These are phyloP conservation scores for Dinochytrium kinnereticum DNA, from an alignment of 371 early-diverging fungal genomes.

Conservation along the genomic window DNA sequence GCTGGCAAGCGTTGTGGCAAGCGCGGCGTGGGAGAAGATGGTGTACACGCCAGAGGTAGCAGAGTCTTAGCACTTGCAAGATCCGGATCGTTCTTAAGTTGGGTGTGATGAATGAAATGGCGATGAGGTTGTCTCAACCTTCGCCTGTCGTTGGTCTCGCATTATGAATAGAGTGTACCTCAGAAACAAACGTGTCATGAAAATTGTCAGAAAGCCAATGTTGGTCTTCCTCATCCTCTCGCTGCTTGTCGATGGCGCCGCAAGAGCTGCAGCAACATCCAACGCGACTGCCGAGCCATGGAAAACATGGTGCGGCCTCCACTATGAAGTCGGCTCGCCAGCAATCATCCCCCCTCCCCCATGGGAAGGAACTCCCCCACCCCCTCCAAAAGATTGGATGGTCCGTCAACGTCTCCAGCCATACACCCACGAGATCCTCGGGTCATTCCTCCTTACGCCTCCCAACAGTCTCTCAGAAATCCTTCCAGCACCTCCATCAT, in stretches of 20 bases:
- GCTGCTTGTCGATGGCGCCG: no score
- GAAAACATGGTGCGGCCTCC: conserved; percentile 15
- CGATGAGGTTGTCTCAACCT: no score
- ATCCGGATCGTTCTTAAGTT: no score
- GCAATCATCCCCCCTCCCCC: conserved; percentile 11
- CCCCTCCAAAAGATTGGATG: neutral
- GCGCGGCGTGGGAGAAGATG: conserved; percentile 4
- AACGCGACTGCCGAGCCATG: neutral
- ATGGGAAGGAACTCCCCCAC: neutral
- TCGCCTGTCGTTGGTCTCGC: no score
- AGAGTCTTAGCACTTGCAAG: neutral
- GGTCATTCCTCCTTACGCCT: conserved; percentile 15
- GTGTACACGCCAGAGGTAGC: neutral
- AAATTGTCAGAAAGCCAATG: no score
- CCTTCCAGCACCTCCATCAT: no score
- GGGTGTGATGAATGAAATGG: no score
- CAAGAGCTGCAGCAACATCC: no score
- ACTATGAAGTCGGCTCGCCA: conserved; percentile 17
- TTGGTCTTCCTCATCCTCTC: no score
- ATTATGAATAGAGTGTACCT: no score
- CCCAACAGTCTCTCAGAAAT: neutral
- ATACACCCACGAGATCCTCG: conserved; percentile 3
- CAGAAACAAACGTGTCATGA: no score
- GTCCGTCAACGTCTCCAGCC: conserved; percentile 14
- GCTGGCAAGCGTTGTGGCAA: neutral